These are phyloP conservation scores for Aspergillus ruber DNA, from an alignment of 2,329 filamentous ascomycete genomes.

Conservation along the genomic window DNA sequence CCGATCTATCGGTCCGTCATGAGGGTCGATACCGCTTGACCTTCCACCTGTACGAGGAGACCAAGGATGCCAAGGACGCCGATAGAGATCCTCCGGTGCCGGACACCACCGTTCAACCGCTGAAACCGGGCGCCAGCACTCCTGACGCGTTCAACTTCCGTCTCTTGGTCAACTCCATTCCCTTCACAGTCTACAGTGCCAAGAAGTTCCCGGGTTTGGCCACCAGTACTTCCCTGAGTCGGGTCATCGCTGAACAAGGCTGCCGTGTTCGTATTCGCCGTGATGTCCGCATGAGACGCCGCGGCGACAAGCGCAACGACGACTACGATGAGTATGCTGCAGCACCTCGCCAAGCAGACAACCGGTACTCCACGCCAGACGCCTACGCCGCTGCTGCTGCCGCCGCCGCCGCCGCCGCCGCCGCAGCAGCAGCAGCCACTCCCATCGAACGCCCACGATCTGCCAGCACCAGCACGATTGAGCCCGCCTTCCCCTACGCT, in stretches of 20 bases:
- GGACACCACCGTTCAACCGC: slow-evolving; percentile 17
- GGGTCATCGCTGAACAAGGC: slow-evolving; percentile 89
- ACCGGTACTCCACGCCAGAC: slow-evolving; percentile 46
- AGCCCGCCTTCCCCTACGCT: slow-evolving; percentile 38
- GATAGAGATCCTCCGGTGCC: slow-evolving; percentile 51
- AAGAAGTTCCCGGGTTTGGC: slow-evolving; percentile 97
- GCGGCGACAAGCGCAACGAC: slow-evolving; percentile 62
- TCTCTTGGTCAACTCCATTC: slow-evolving; percentile 79
- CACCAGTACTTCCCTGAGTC: slow-evolving; percentile 81
- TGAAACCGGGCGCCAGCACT: slow-evolving; percentile 37
- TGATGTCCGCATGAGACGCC: slow-evolving; percentile 85
- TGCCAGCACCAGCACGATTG: slow-evolving; percentile 53
- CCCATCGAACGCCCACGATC: slow-evolving; percentile 53
- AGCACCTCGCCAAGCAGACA: slow-evolving; percentile 30
- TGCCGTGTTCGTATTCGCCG: slow-evolving; percentile 93
- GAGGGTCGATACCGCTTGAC: slow-evolving; percentile 87
- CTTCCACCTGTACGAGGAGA: slow-evolving; percentile 90
- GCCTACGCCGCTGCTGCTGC: slow-evolving; percentile 28
- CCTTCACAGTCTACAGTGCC: slow-evolving; percentile 87
- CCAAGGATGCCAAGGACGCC: slow-evolving; percentile 75
- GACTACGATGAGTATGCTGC: slow-evolving; percentile 55
- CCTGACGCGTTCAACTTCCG: slow-evolving; percentile 66
- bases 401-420: background rate
- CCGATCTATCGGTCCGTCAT: slow-evolving; percentile 89
- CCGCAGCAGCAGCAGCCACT: slow-evolving; percentile 18